Base-by-base conservation (phyloP, 2,329 filamentous ascomycete genomes). In the Lithohypha guttulata region DNA sequence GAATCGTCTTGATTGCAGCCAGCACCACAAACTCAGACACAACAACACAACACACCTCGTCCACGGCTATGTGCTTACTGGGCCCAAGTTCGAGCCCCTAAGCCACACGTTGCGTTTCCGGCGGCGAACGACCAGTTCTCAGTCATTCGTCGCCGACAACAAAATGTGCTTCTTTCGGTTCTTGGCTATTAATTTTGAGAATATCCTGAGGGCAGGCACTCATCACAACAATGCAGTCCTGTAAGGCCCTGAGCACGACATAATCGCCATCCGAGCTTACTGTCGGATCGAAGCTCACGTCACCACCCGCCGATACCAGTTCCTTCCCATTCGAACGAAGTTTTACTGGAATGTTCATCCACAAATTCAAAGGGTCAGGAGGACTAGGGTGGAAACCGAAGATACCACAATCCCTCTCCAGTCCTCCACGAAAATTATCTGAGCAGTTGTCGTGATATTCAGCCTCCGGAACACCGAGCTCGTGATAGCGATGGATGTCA, bases 191-290 rank as follows among this genome's bases (percentile, higher is more conserved):
- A 19, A 62, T 58, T 1, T 54, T 55, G 2, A 50, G 51, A 33
- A 65, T 45, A 50, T 65, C 62, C 44, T 64, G 60, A 0, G 62
- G 61, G 53, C 63, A 66, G 8, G 60, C 51, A 45, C 60, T 64
- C 58, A 64, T 61, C 17, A 61, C 60, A 9, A 64, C 47, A 17
- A 65, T 47, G 13, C 58, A 52, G 43, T 62, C 55, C n/a, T 46
- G 48, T 39, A 62, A 52, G 13, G 60, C 61, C 34, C 51, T 50
- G 11, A 64, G 50, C 9, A 45, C 46, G 20, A 64, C 58, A 37
- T 49, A 57, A 34, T 62, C 54, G 2, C 58, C 60, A 34, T 55
- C 51, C 14, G 58, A 45, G 39, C 58, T 59, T 3, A 52, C 55
- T 0, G 62, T 61, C 7, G 48, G 30, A 13, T 50, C 42, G 38